These are phyloP conservation scores for Saccharomycopsis lassenensis DNA, from an alignment of 805 yeast species.

Conservation along the genomic window DNA sequence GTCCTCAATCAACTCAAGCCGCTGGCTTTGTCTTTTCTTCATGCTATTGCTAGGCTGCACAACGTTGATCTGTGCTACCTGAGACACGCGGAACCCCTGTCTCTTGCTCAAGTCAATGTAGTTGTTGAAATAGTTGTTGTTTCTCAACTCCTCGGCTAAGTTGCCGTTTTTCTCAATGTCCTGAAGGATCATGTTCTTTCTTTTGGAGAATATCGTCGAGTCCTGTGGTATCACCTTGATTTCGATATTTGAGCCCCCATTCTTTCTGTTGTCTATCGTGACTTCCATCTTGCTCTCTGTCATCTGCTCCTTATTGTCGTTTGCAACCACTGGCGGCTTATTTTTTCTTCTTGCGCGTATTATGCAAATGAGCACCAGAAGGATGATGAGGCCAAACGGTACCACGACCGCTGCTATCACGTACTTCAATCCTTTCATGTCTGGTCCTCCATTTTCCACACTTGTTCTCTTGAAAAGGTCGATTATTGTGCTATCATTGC, in stretches of 20 bases:
- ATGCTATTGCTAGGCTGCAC: conserved; percentile 5
- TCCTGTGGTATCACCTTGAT: conserved; percentile 10
- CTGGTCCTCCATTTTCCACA: conserved; percentile 16
- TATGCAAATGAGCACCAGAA: conserved; percentile 8
- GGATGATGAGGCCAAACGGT: conserved; percentile 12
- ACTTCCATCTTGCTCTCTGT: conserved; percentile 7
- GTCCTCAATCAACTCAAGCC: conserved; percentile 8
- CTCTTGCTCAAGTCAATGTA: conserved; percentile 14
- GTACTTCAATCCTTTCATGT: conserved; percentile 11
- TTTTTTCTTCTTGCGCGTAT: conserved; percentile 4
- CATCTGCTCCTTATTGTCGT: conserved; percentile 3
- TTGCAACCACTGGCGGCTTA: conserved; percentile 1
- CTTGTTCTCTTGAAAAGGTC: background rate
- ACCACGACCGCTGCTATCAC: conserved; percentile 17
- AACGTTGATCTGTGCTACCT: conserved; percentile 3
- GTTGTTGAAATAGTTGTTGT: conserved; percentile 15
- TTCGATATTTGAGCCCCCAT: conserved; percentile 8
- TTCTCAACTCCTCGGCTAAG: conserved; percentile 10
- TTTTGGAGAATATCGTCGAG: conserved; percentile 2
- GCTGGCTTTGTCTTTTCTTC: conserved; percentile 9
- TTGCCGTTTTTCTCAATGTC: conserved; percentile 10
- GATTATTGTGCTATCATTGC: background rate
- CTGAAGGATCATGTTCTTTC: conserved; percentile 15
- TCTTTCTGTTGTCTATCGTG: conserved; percentile 1
- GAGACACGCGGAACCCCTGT: conserved; percentile 4